Percentiles rank a stretch among this genome's conserved stretches.
Conservation (phyloP, 2,329 filamentous ascomycete genomes). For the Penicillium sp. region DNA sequence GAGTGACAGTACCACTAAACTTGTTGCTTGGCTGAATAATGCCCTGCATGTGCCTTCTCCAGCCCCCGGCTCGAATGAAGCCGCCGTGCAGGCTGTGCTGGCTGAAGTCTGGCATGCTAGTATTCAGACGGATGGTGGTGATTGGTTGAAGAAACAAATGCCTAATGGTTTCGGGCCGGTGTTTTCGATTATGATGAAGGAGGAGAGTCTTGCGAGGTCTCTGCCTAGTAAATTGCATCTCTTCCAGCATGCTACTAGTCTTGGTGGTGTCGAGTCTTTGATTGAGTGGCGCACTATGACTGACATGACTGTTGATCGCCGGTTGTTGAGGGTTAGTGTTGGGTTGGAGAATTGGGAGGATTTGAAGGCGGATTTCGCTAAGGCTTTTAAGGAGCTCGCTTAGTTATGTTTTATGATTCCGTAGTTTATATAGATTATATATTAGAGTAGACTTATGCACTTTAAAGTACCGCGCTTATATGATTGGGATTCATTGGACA, state of each 20-base stretch:
- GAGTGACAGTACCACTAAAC: conserved; percentile 61
- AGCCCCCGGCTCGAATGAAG: conserved; percentile 39
- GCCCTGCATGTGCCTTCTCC: conserved; percentile 43
- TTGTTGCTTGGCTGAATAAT: conserved; percentile 68
- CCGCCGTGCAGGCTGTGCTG: conserved; percentile 53
- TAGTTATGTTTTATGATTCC: not conserved
- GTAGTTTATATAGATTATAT: no score
- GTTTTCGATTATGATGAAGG: conserved; percentile 67
- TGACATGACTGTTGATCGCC: conserved; percentile 66
- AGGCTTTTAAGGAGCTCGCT: conserved; percentile 58
- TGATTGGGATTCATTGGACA: no score
- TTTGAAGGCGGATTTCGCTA: conserved; percentile 67
- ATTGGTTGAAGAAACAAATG: conserved; percentile 85
- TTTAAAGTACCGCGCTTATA: no score
- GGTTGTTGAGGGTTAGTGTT: conserved; percentile 73
- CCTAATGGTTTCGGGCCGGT: conserved; percentile 84
- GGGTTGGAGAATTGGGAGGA: conserved; percentile 87
- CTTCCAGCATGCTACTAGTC: conserved; percentile 91
- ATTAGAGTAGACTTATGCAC: no score
- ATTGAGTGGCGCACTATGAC: conserved; percentile 96
- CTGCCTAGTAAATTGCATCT: conserved; percentile 74
- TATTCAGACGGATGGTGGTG: conserved; percentile 59
- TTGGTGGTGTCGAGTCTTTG: conserved; percentile 90
- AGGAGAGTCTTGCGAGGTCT: conserved; percentile 56
- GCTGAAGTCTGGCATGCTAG: conserved; percentile 68